A percentile compares a stretch with the other conserved stretches of the same genome.
Evolutionary conservation across 495 filamentous ascomycete species (phyloP).

Genomic region (Lineolata rhizophorae): DNA sequence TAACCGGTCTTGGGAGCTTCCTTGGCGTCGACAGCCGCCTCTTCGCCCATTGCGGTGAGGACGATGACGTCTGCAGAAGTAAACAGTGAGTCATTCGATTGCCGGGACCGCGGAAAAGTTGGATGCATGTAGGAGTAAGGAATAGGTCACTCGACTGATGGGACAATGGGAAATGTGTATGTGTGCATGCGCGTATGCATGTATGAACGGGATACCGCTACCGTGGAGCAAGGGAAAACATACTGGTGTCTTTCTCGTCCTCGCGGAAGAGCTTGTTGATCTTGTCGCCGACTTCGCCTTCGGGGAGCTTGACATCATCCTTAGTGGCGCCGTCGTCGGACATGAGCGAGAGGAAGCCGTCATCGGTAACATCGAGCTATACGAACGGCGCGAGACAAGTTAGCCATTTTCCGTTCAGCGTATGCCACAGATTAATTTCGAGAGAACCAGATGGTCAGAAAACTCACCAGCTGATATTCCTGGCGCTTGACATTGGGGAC

Average conservation of each 20-base stretch:
- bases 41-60: constrained; percentile 88
- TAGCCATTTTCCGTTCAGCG: too few relatives aligned
- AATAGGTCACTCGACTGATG: too few relatives aligned
- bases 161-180: too few relatives aligned
- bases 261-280: constrained; percentile 52
- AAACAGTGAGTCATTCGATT: not conserved
- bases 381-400: too few relatives aligned
- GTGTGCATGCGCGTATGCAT: too few relatives aligned
- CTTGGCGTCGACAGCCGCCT: constrained; percentile 82
- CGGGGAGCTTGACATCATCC: constrained; percentile 87
- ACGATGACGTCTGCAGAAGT: constrained; percentile 52
- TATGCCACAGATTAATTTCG: too few relatives aligned
- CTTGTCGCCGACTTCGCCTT: constrained; percentile 66
- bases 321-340: constrained; percentile 58
- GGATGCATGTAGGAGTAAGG: too few relatives aligned
- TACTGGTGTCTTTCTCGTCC: constrained; percentile 67
- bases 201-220: not conserved
- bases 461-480: constrained; percentile 89
- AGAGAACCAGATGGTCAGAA: too few relatives aligned
- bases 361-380: constrained; percentile 76
- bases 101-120: too few relatives aligned
- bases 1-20: constrained; percentile 55
- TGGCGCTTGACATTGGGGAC: constrained; percentile 76
- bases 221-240: constrained; percentile 19
- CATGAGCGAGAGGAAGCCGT: constrained; percentile 82